phyloP scores from a whole-genome alignment of 2,329 filamentous ascomycete genomes.

The Pseudogymnoascus sp. region DNA sequence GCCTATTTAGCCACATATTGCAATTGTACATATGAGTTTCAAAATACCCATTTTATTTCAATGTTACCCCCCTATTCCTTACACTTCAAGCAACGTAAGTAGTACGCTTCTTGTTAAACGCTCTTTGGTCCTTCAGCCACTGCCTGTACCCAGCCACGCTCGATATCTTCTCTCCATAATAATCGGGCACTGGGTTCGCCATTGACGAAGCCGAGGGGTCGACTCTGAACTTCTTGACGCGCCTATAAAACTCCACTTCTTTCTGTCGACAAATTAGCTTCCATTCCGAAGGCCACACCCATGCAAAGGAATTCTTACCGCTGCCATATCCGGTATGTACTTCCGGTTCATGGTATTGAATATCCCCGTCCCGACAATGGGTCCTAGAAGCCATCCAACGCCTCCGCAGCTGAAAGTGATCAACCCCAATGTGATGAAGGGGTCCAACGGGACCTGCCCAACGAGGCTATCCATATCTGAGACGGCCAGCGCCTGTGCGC shows the following conservation, averaged over 20 bases:
- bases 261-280: slow-evolving; percentile 46
- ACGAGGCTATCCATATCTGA: slow-evolving; percentile 66
- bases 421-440: slow-evolving; percentile 75
- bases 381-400: slow-evolving; percentile 83
- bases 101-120: slow-evolving; percentile 78
- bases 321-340: slow-evolving; percentile 63
- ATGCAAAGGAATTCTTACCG: slow-evolving; percentile 40
- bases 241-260: slow-evolving; percentile 86
- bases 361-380: slow-evolving; percentile 68
- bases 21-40: slow-evolving; percentile 5
- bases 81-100: slow-evolving; percentile 21
- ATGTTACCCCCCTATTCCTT: neutral
- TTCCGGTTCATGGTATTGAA: slow-evolving; percentile 72
- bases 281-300: neutral
- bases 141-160: slow-evolving; percentile 85
- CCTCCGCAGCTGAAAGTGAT: slow-evolving; percentile 69
- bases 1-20: slow-evolving; percentile 5
- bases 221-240: slow-evolving; percentile 86
- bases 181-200: slow-evolving; percentile 79
- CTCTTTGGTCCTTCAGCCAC: slow-evolving; percentile 96
- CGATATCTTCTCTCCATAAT: slow-evolving; percentile 97
- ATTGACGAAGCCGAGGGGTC: slow-evolving; percentile 85
- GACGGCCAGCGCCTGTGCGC: slow-evolving; percentile 60
- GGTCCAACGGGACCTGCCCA: slow-evolving; percentile 73
- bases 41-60: slow-evolving; percentile 3